Evolutionary conservation across 352 stramenopile species (phyloP).

Genomic region (Elongisporangium prolatum): DNA sequence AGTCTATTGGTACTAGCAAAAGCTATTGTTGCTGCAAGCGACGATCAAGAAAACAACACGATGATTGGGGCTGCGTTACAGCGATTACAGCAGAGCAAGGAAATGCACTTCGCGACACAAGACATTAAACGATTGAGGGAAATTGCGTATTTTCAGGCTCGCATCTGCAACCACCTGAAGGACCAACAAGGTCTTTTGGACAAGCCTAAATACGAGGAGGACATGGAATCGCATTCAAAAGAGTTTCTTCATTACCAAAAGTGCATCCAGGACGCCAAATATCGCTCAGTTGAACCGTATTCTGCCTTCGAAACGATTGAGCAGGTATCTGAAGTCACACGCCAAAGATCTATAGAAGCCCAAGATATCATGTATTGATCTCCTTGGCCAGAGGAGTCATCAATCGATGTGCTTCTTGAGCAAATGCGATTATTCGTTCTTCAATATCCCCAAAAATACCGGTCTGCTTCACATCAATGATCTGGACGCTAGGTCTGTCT

Average conservation of each 20-base stretch:
- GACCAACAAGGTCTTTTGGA: neutral
- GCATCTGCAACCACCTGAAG: slow-evolving; percentile 32
- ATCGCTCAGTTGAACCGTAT: slow-evolving; percentile 22
- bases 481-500: slow-evolving; percentile 7
- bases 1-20: slow-evolving; percentile 57
- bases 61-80: slow-evolving; percentile 4
- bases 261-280: slow-evolving; percentile 21
- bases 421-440: slow-evolving; percentile 25
- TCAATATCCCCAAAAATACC: slow-evolving; percentile 14
- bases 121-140: slow-evolving; percentile 33
- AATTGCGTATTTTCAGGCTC: slow-evolving; percentile 31
- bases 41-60: neutral
- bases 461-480: slow-evolving; percentile 18
- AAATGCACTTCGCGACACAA: slow-evolving; percentile 29
- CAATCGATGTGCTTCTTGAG: slow-evolving; percentile 23
- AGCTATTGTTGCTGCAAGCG: slow-evolving; percentile 25
- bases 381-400: slow-evolving; percentile 5
- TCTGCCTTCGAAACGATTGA: slow-evolving; percentile 24
- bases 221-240: slow-evolving; percentile 16
- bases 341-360: slow-evolving; percentile 1
- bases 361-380: slow-evolving; percentile 4
- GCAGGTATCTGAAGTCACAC: slow-evolving; percentile 8
- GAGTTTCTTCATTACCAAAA: slow-evolving; percentile 23
- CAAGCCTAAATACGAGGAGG: neutral
- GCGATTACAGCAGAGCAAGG: slow-evolving; percentile 20